phyloP scores from a whole-genome alignment of 306 rosid species.

The Ormosia semicastrata region DNA sequence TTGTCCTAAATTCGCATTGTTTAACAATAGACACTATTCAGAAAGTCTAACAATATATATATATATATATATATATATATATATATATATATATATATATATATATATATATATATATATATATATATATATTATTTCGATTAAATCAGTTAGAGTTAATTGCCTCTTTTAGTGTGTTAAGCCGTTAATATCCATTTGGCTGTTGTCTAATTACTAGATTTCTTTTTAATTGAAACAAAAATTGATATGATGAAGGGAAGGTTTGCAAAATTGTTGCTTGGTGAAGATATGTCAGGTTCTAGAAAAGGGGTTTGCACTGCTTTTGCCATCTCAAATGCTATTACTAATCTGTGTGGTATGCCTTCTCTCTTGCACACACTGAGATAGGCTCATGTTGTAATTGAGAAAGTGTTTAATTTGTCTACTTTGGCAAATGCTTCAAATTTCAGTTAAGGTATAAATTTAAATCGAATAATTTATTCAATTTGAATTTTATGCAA shows the following conservation, averaged over 20 bases:
- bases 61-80: no score
- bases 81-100: no score
- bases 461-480: not conserved
- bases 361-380: not conserved
- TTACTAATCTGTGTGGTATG: constrained; percentile 92
- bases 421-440: not conserved
- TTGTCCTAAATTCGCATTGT: no score
- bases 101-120: no score
- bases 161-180: not conserved
- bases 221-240: constrained; percentile 39
- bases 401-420: not conserved
- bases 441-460: not conserved
- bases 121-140: not conserved
- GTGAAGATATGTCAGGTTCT: constrained; percentile 97
- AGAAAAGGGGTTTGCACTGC: constrained; percentile 96
- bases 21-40: no score
- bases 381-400: not conserved
- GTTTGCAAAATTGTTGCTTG: no score
- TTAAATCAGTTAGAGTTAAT: not conserved
- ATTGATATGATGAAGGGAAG: constrained; percentile 91
- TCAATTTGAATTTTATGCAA: constrained; percentile 22
- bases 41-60: no score
- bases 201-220: constrained; percentile 5
- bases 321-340: constrained; percentile 89
- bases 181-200: constrained; percentile 1